Base-by-base conservation (phyloP, 176 grass and related monocot species). In the Oryza glaberrima region DNA sequence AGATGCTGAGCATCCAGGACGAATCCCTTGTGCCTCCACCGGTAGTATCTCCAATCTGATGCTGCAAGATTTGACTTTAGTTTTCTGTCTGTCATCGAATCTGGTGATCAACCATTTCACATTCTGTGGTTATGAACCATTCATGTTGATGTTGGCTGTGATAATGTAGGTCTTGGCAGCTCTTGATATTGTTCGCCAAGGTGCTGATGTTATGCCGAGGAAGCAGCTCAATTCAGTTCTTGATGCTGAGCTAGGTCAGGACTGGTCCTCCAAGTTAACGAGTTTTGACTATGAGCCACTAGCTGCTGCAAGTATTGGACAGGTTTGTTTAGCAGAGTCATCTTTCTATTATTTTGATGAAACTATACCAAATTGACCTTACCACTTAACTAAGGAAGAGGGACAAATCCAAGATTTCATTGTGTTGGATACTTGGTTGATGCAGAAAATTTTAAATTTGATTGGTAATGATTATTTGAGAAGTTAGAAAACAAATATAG, bases 1-100 rank as follows among this genome's bases (percentile, higher is more conserved):
- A 98, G 86, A 90, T 98, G 93, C 84, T 98, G 85, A 95, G 96
- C 86, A 98, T 98, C 65, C 96, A 98, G 84, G 96, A 98, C 64
- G 93, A 98, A 76, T 95, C 96, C 17, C 91, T 98, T 14, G 93
- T 95, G 28, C 96, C 96, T 16, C 83, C 89, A 0, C 96, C 93
- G 85, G 96, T 98, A 95, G n/a, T 86, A 19, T 48, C 60, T 74
- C 51, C 1, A 86, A 63, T 7, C 68, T 41, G 20, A 61, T 63
- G 58, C 25, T 68, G 9, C 35, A 73, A 26, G 1, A 58, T 34
- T 63, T 78, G 6, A 15, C 22, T 56, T 26, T 52, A 79, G 47
- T 63, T 75, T 68, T 17, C 19, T 20, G 14, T 69, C 10, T 11
- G 4, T 60, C 11, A 3, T 76, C 8, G 2, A 3, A 9, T 26